Base-by-base conservation (phyloP, 2,329 filamentous ascomycete genomes). In the Ascochyta viciae-villosae region DNA sequence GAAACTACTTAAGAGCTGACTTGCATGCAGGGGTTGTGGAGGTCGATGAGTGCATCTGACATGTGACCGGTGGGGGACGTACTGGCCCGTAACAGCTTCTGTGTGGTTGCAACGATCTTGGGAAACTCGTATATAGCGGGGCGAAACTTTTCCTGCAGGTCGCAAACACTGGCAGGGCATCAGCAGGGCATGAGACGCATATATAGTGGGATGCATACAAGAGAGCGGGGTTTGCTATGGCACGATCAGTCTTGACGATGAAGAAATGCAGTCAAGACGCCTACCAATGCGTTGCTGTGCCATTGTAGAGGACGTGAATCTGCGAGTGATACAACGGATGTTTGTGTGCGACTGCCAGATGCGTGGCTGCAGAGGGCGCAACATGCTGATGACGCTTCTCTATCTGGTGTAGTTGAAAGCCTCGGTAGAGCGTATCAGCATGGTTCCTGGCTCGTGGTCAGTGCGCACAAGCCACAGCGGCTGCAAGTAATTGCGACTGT, bases 101-200 rank as follows among this genome's bases (percentile, higher is more conserved):
- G 79, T 9, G 81, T 79, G 1, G 81, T 84, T 10, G 77, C 71
- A 50, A 83, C 72, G 27, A 97, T 84, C 74, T 90, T 92, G 61
- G 91, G 85, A 72, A 93, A 97, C 72, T 96, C 88, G 78, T 89
- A 85, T 68, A 98, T 96, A 52, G 88, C 89, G 8, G 82, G 81
- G 58, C 91, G 86, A 78, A 98, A 98, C 76, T 92, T 96, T 66
- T 97, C 94, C 79, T 98, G 94, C 61, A 98, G 83, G 72, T 98
- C 94, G 80, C 94, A 98, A 73, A 98, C 86, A 70, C 93, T 97
- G 57, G 33, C 6, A 47, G 19, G 10, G 51, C 26, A 58, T 74
- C 58, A 74, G 69, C 56, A 50, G 22, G 39, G 49, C 40, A 35
- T 15, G 41, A 9, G 48, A 31, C 29, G 33, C 15, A 35, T 49